phyloP scores from a whole-genome alignment of 1,139 yeast genomes.

The Yamadazyma friedrichii region DNA sequence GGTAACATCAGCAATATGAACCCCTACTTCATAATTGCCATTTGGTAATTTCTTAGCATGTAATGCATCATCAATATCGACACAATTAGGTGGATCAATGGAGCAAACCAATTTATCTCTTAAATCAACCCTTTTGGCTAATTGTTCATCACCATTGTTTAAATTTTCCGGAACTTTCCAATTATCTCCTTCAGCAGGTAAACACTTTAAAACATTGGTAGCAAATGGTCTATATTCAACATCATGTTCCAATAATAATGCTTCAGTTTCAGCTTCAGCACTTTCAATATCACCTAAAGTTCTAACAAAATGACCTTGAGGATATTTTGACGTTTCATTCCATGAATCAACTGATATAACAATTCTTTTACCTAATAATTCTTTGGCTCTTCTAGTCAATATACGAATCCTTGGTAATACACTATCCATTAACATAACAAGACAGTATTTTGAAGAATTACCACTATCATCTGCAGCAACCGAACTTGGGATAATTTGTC shows the following conservation, averaged over 20 bases:
- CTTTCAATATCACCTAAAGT: conserved; percentile 87
- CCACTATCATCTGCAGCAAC: conserved; percentile 55
- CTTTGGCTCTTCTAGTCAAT: conserved; percentile 81
- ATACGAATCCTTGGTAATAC: conserved; percentile 86
- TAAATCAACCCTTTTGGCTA: conserved; percentile 73
- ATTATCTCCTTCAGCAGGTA: conserved; percentile 88
- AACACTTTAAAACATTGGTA: conserved; percentile 84
- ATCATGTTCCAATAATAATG: conserved; percentile 88
- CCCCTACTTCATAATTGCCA: conserved; percentile 96
- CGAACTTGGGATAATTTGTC: conserved; percentile 84
- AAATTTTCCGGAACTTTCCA: conserved; percentile 82
- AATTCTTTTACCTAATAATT: conserved; percentile 80
- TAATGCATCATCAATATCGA: conserved; percentile 97
- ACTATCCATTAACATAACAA: conserved; percentile 86
- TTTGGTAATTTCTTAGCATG: conserved; percentile 84
- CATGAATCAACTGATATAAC: conserved; percentile 92
- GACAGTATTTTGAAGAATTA: conserved; percentile 70
- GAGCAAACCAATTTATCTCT: conserved; percentile 90
- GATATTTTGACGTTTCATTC: conserved; percentile 81
- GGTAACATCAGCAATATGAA: conserved; percentile 98
- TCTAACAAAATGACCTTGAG: conserved; percentile 94
- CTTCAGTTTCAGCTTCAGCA: conserved; percentile 95
- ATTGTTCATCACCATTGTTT: conserved; percentile 56
- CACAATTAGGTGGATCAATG: conserved; percentile 98
- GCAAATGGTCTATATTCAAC: conserved; percentile 97